phyloP scores from a whole-genome alignment of 768 basidiomycete species.

The Termitomyces sp. region DNA sequence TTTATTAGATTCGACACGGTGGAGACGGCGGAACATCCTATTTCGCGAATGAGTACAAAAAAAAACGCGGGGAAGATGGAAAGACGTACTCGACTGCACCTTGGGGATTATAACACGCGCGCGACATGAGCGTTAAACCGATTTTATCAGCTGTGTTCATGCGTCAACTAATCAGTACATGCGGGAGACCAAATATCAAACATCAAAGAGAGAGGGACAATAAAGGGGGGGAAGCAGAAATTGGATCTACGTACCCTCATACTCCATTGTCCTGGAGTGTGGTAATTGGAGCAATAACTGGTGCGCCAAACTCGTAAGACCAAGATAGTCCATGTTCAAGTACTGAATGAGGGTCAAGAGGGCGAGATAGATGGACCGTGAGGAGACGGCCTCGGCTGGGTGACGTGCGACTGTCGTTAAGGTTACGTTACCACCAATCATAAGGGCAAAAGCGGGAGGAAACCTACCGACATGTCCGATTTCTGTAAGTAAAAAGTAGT shows the following conservation, averaged over 20 bases:
- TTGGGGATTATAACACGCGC: conserved; percentile 82
- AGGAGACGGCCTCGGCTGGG: conserved; percentile 51
- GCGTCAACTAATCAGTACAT: not conserved
- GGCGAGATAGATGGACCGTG: conserved; percentile 35
- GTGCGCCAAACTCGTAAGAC: conserved; percentile 31
- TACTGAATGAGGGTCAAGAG: conserved; percentile 37
- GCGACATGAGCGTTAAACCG: conserved; percentile 73
- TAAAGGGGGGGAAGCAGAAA: not conserved
- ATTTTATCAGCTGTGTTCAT: conserved; percentile 71
- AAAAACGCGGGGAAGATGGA: not conserved
- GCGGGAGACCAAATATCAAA: not conserved
- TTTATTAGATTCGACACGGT: conserved; percentile 43
- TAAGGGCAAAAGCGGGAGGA: not conserved
- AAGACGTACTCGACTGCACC: conserved; percentile 63
- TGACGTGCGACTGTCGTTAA: conserved; percentile 31
- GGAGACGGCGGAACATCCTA: conserved; percentile 73
- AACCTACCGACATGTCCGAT: conserved; percentile 69
- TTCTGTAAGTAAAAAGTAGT: conserved; percentile 36
- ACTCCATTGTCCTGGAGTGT: conserved; percentile 77
- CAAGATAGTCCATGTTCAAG: conserved; percentile 49
- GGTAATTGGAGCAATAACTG: conserved; percentile 65
- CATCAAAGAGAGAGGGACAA: no score
- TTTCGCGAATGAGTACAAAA: not conserved
- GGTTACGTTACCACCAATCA: not conserved
- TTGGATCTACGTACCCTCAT: conserved; percentile 50